These are phyloP conservation scores for Aurinia saxatilis DNA, from an alignment of 345 rosid species.

Conservation along the genomic window DNA sequence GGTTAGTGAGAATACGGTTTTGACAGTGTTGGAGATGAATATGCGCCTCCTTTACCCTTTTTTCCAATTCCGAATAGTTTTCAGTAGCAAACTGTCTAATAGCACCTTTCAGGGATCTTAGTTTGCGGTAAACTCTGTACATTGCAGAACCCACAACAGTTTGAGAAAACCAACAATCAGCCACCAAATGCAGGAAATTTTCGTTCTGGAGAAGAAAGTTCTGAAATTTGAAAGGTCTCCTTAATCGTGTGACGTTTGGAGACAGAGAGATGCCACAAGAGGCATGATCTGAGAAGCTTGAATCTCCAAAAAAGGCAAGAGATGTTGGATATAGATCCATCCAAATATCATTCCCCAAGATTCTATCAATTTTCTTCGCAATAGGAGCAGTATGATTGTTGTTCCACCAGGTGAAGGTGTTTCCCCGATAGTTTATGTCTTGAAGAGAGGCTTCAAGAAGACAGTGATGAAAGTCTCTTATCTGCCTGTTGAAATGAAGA, in stretches of 20 bases:
- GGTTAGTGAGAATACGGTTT: not conserved
- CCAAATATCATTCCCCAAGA: not conserved
- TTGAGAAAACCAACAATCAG: too few relatives aligned
- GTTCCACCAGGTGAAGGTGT: not conserved
- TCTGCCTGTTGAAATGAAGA: not conserved
- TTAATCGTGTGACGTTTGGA: too few relatives aligned
- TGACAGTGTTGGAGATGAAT: not conserved
- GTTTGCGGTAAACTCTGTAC: not conserved
- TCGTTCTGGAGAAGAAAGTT: too few relatives aligned
- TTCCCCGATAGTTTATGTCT: not conserved
- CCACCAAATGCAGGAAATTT: too few relatives aligned
- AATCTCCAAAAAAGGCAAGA: too few relatives aligned
- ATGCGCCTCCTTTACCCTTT: not conserved
- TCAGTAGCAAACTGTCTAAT: not conserved
- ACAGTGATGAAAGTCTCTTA: not conserved
- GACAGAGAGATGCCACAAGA: too few relatives aligned
- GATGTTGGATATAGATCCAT: too few relatives aligned
- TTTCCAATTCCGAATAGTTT: not conserved
- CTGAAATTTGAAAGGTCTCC: too few relatives aligned
- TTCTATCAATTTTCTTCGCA: not conserved
- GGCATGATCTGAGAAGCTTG: too few relatives aligned
- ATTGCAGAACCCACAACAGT: not conserved
- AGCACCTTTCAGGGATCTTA: not conserved
- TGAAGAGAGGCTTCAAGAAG: rapidly evolving
- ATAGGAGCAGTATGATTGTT: not conserved